A percentile compares a stretch with the other conserved stretches of the same genome.
phyloP scores from a whole-genome alignment of 192 early-diverging fungal species.

The Podila epigama region DNA sequence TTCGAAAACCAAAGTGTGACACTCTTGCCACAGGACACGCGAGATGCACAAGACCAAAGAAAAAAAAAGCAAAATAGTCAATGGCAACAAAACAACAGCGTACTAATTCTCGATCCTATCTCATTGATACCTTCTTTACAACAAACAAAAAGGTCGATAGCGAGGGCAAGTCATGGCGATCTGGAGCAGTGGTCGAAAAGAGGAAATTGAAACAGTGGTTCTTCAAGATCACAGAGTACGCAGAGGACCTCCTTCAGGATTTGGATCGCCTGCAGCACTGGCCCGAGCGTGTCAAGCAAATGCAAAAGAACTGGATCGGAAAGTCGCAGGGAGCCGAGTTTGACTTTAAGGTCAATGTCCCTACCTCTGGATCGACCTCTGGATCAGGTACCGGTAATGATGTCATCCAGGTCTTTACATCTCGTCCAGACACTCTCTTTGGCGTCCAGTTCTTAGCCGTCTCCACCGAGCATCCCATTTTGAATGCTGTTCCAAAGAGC shows the following conservation, averaged over 20 bases:
- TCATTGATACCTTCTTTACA: neutral
- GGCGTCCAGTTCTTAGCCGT: conserved; percentile 79
- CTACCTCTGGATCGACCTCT: neutral
- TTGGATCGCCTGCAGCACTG: conserved; percentile 79
- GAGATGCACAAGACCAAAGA: too few relatives aligned
- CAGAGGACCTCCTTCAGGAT: conserved; percentile 82
- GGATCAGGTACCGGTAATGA: neutral
- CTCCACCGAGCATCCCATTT: conserved; percentile 70
- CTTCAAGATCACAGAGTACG: conserved; percentile 84
- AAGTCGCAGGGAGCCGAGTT: conserved; percentile 83
- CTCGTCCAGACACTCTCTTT: conserved; percentile 78
- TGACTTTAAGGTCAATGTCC: conserved; percentile 58
- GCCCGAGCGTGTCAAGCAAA: conserved; percentile 88
- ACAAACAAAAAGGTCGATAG: conserved; percentile 71
- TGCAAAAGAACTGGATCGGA: conserved; percentile 95
- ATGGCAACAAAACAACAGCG: neutral
- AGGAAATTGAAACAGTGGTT: conserved; percentile 92
- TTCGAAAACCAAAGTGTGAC: too few relatives aligned
- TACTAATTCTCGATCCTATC: neutral
- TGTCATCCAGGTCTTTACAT: conserved; percentile 75
- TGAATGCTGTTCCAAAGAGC: conserved; percentile 21
- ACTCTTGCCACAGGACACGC: too few relatives aligned
- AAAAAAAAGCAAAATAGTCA: too few relatives aligned
- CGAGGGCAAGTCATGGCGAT: conserved; percentile 88
- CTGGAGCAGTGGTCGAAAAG: conserved; percentile 91